These are phyloP conservation scores for Hebeloma cylindrosporum DNA, from an alignment of 768 basidiomycete genomes.

Conservation along the genomic window DNA sequence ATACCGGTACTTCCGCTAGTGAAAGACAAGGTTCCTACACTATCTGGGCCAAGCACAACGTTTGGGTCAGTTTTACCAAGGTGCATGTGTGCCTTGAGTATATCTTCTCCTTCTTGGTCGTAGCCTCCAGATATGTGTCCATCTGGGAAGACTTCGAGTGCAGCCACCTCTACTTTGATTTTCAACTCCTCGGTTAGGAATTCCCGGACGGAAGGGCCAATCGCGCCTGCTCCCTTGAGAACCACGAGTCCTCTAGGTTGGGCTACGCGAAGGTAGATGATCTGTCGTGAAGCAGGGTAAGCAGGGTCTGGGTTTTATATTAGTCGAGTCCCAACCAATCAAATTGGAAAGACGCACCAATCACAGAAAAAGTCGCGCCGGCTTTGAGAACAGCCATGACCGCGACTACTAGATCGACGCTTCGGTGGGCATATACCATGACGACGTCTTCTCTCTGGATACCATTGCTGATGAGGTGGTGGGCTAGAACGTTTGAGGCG, in stretches of 20 bases:
- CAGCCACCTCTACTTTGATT: slow-evolving; percentile 90
- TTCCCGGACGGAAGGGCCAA: slow-evolving; percentile 78
- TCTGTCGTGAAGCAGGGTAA: slow-evolving; percentile 92
- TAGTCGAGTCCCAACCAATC: background rate
- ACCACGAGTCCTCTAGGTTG: slow-evolving; percentile 89
- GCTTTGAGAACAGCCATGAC: slow-evolving; percentile 97
- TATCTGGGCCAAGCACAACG: slow-evolving; percentile 90
- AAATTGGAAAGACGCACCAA: slow-evolving; percentile 53
- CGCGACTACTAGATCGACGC: slow-evolving; percentile 94
- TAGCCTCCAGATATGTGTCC: slow-evolving; percentile 70
- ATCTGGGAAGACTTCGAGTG: slow-evolving; percentile 68
- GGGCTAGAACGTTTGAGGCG: slow-evolving; percentile 87
- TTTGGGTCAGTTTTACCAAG: slow-evolving; percentile 75
- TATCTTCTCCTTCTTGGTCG: slow-evolving; percentile 45
- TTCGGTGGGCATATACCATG: slow-evolving; percentile 96
- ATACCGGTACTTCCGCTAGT: slow-evolving; percentile 98
- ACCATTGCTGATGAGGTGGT: slow-evolving; percentile 83
- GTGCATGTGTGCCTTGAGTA: slow-evolving; percentile 53
- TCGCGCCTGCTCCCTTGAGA: slow-evolving; percentile 84
- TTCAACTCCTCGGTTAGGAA: slow-evolving; percentile 77
- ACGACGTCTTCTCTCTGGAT: slow-evolving; percentile 93
- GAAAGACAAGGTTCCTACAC: slow-evolving; percentile 91
- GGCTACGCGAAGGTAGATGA: slow-evolving; percentile 89
- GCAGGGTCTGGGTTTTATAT: slow-evolving; percentile 72
- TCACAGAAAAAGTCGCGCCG: slow-evolving; percentile 95